Conservation (phyloP, 441 rosid species). For the Corymbia citriodora region DNA sequence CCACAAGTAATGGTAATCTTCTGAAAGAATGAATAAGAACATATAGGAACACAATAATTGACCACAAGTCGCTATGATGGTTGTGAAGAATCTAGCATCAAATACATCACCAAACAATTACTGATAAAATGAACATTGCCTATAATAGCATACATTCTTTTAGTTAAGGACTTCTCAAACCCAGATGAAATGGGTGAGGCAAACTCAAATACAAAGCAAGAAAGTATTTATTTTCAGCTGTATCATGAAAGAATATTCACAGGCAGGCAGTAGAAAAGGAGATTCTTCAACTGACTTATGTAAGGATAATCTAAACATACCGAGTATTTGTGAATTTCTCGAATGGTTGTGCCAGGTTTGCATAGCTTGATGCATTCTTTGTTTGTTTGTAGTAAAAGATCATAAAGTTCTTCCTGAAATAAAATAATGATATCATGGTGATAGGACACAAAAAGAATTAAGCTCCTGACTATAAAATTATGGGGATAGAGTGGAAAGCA, state of each 20-base stretch:
- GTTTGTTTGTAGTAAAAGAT: conserved; percentile 83
- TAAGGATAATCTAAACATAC: conserved; percentile 25
- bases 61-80: not conserved
- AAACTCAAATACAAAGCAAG: not conserved
- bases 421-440: not conserved
- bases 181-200: not conserved
- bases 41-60: not conserved
- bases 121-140: not conserved
- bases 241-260: not conserved
- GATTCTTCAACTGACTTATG: not conserved
- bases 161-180: not conserved
- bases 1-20: not conserved
- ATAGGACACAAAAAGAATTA: not conserved
- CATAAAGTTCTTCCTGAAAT: conserved; percentile 75
- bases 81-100: not conserved
- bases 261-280: not conserved
- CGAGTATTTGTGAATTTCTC: conserved; percentile 64
- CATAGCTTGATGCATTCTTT: conserved; percentile 70
- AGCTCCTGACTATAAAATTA: not conserved
- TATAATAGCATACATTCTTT: not conserved
- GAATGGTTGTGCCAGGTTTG: conserved; percentile 76
- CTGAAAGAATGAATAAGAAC: not conserved
- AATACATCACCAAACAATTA: not conserved
- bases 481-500: not conserved
- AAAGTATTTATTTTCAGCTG: not conserved